phyloP scores from a whole-genome alignment of 2,329 filamentous ascomycete genomes.

The Ophiostoma sp. region DNA sequence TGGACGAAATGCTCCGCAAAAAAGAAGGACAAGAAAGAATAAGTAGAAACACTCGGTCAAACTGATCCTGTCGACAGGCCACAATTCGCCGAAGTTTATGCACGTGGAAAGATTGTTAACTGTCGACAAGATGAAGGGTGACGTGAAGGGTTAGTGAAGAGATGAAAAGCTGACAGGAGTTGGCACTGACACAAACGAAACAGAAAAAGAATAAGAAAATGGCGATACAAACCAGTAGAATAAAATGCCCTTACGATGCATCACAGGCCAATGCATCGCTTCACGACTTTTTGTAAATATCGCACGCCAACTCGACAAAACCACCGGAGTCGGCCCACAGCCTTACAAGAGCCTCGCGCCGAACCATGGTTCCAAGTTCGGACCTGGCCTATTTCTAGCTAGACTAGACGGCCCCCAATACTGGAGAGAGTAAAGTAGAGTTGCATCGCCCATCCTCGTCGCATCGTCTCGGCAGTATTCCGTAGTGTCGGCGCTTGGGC shows the following conservation, averaged over 20 bases:
- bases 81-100: slow-evolving; percentile 9
- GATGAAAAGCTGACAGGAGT: not conserved
- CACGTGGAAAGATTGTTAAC: not conserved
- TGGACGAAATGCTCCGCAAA: not conserved
- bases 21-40: not conserved
- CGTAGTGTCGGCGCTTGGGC: slow-evolving; percentile 7
- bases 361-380: not conserved
- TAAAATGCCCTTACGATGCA: not conserved
- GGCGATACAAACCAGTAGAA: not conserved
- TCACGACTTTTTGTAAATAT: not conserved
- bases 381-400: not conserved
- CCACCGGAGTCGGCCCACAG: not conserved
- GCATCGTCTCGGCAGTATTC: slow-evolving; percentile 9
- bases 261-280: not conserved
- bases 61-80: not conserved
- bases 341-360: not conserved
- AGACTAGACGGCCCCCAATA: not conserved
- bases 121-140: not conserved
- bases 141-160: not conserved
- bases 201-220: too few relatives aligned
- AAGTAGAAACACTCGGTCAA: not conserved
- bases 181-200: not conserved
- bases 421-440: not conserved
- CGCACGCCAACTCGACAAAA: not conserved
- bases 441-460: not conserved